Base-by-base conservation (phyloP, 345 rosid species). In the Corymbia maculata region DNA sequence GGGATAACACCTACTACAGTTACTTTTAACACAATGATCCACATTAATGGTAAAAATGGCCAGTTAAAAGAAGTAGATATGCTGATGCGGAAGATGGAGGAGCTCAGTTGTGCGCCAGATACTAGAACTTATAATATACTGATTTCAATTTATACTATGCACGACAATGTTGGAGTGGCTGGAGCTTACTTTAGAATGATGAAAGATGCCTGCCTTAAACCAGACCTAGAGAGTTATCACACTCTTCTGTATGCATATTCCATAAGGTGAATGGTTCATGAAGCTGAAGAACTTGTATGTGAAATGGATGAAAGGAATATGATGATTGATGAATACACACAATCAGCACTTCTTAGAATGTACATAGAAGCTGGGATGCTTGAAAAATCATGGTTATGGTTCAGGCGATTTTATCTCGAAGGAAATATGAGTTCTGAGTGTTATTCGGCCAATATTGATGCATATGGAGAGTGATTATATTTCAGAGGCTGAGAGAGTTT, bases 21-120 rank as follows among this genome's bases (percentile, higher is more conserved):
- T 91, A 97, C 99, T 90, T 96, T 96, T 90, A 97, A 97, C 86
- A 96, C 98, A 11, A 93, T 97, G 95, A 96, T 97, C 89, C 98
- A 96, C 93, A 95, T 96, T 21, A 95, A 89, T 90, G 99, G 99
- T 64, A 97, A 93, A 89, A 89, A 94, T 28, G 95, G 96, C 85
- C 92, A 88, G 92, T 92, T 96, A 79, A 94, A 92, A 45, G 98
- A 96, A 92, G 96, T 95, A 88, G 87, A 91, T 89, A 92, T 92
- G 13, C 91, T 97, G 91, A 94, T 96, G 92, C 90, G 89, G 88
- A 96, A 88, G 92, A 98, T 96, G 99, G 93, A 96, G 92, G 94
- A 92, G 92, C 94, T 95, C 86, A 91, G 59, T 22, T 97, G 98
- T 88, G 89, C 75, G 45, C 96, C 98, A 15, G 99, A 98, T 91